phyloP scores from a whole-genome alignment of 2,329 filamentous ascomycete genomes.

The Periconia sp. region DNA sequence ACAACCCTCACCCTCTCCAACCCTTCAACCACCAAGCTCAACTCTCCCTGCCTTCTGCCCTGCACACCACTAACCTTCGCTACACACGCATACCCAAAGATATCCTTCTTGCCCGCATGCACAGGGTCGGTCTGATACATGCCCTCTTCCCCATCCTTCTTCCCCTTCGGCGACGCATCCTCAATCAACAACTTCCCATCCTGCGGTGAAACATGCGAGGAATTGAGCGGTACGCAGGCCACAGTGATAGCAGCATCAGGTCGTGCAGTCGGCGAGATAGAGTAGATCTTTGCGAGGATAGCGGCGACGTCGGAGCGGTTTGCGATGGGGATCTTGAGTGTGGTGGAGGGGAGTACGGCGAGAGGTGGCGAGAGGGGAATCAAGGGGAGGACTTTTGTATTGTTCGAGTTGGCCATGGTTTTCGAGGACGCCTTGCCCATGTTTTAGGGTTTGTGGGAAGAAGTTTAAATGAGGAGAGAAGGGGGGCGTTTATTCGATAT shows the following conservation, averaged over 20 bases:
- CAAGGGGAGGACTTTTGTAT: constrained; percentile 62
- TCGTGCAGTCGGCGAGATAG: constrained; percentile 67
- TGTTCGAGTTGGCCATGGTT: constrained; percentile 26
- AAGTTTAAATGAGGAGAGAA: too few relatives aligned
- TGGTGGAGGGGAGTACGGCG: constrained; percentile 82
- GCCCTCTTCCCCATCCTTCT: constrained; percentile 30
- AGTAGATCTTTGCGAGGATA: constrained; percentile 82
- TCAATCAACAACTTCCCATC: constrained; percentile 77
- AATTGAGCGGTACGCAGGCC: constrained; percentile 83
- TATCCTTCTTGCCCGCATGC: constrained; percentile 56
- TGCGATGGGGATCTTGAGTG: constrained; percentile 80
- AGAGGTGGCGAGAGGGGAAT: constrained; percentile 79
- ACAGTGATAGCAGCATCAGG: constrained; percentile 72
- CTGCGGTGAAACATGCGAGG: constrained; percentile 66
- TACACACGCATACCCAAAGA: constrained; percentile 81
- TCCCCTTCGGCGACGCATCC: constrained; percentile 49
- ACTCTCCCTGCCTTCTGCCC: constrained; percentile 56
- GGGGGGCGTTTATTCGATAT: too few relatives aligned
- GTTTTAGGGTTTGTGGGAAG: too few relatives aligned
- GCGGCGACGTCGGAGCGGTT: constrained; percentile 86
- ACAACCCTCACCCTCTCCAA: constrained; percentile 75
- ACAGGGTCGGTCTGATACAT: constrained; percentile 55
- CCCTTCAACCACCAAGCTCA: constrained; percentile 85
- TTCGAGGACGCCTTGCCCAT: constrained; percentile 42
- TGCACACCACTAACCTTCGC: constrained; percentile 54